Evolutionary conservation across 371 early-diverging fungal genomes (phyloP).

Genomic region (Actinomucor elegans): DNA sequence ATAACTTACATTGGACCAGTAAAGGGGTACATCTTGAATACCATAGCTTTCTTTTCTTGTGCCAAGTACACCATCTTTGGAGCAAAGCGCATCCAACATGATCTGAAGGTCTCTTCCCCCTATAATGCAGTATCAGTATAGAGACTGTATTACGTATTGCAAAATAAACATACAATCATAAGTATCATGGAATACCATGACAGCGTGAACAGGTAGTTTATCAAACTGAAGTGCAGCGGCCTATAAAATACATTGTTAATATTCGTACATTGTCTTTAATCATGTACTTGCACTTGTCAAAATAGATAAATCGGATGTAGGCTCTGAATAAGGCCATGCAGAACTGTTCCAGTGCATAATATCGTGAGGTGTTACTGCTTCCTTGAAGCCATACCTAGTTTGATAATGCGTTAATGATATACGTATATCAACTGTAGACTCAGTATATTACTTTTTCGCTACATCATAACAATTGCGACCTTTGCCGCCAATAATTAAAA

Average conservation of each 20-base stretch:
- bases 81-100: conserved; percentile 70
- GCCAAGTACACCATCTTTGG: conserved; percentile 64
- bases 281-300: conserved; percentile 10
- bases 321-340: conserved; percentile 70
- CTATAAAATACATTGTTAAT: conserved; percentile 16
- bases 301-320: conserved; percentile 14
- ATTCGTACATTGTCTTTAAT: no score
- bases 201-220: conserved; percentile 62
- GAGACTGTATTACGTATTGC: background rate
- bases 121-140: conserved; percentile 3
- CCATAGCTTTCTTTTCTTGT: conserved; percentile 44
- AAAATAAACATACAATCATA: conserved; percentile 62
- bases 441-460: conserved; percentile 47
- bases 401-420: background rate
- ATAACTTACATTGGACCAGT: conserved; percentile 69
- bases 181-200: conserved; percentile 87
- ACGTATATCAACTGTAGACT: no score
- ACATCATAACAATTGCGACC: conserved; percentile 63
- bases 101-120: conserved; percentile 87
- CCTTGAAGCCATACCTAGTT: conserved; percentile 73
- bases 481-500: conserved; percentile 75
- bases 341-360: conserved; percentile 69
- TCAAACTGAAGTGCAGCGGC: conserved; percentile 44
- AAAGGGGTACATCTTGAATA: conserved; percentile 69
- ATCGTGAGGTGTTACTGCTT: conserved; percentile 78